Conservation (phyloP, 495 filamentous ascomycete genomes). For the Rusavskia elegans region DNA sequence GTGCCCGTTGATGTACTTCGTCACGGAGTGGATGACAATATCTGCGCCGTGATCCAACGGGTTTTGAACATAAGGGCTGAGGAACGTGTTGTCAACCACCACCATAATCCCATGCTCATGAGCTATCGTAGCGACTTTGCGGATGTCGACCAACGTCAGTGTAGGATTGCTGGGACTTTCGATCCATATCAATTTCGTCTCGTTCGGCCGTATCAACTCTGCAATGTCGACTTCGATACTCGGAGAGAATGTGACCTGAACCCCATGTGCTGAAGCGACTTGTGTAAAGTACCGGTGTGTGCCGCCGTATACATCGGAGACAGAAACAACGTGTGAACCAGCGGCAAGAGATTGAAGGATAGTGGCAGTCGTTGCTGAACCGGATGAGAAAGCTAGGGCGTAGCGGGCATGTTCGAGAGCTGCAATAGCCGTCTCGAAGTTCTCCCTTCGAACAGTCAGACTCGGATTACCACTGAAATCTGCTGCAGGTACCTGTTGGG, state of each 20-base stretch:
- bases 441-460: slow-evolving; percentile 31
- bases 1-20: slow-evolving; percentile 99
- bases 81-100: slow-evolving; percentile 97
- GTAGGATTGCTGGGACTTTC: slow-evolving; percentile 93
- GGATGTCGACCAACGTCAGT: slow-evolving; percentile 78
- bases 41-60: slow-evolving; percentile 90
- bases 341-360: slow-evolving; percentile 85
- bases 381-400: slow-evolving; percentile 88
- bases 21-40: slow-evolving; percentile 98
- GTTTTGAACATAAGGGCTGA: slow-evolving; percentile 92
- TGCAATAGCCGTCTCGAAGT: slow-evolving; percentile 85
- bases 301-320: slow-evolving; percentile 94
- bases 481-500: slow-evolving; percentile 51
- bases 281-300: slow-evolving; percentile 99
- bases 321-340: slow-evolving; percentile 87
- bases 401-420: slow-evolving; percentile 84
- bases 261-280: slow-evolving; percentile 86
- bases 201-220: slow-evolving; percentile 57
- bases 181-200: slow-evolving; percentile 96
- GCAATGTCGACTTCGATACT: slow-evolving; percentile 75
- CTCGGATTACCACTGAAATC: not conserved
- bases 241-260: slow-evolving; percentile 85
- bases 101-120: slow-evolving; percentile 83
- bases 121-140: slow-evolving; percentile 61
- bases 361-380: slow-evolving; percentile 82